These are phyloP conservation scores for Plenodomus tracheiphilus DNA, from an alignment of 2,329 filamentous ascomycete species.

Conservation along the genomic window DNA sequence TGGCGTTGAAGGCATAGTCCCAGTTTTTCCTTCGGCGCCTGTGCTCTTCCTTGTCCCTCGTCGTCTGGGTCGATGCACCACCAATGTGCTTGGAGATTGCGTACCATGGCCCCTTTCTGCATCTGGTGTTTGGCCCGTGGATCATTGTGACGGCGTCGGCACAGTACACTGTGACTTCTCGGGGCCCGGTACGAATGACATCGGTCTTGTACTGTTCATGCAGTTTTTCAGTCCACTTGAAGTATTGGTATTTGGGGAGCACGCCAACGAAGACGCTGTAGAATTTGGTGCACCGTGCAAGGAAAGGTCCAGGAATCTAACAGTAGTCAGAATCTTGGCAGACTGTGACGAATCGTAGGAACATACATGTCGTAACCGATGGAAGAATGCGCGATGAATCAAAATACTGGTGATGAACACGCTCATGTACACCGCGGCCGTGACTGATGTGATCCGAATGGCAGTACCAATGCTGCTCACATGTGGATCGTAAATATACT, in stretches of 20 bases:
- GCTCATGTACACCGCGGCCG: slow-evolving; percentile 24
- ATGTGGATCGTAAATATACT: slow-evolving; percentile 18
- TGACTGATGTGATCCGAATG: slow-evolving; percentile 8
- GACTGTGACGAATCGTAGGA: not conserved
- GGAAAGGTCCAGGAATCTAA: slow-evolving; percentile 46
- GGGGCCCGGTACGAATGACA: slow-evolving; percentile 40
- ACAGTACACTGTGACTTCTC: slow-evolving; percentile 36
- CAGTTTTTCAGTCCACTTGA: slow-evolving; percentile 25
- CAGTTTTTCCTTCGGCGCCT: slow-evolving; percentile 35
- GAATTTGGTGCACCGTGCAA: slow-evolving; percentile 43
- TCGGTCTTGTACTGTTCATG: slow-evolving; percentile 36
- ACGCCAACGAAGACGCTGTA: slow-evolving; percentile 38
- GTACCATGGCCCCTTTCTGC: slow-evolving; percentile 38
- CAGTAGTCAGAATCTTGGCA: not conserved
- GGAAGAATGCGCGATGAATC: slow-evolving; percentile 48
- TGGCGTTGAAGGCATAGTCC: slow-evolving; percentile 40
- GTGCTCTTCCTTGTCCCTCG: slow-evolving; percentile 36
- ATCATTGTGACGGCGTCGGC: slow-evolving; percentile 34
- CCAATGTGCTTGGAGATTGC: slow-evolving; percentile 14
- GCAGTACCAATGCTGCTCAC: slow-evolving; percentile 12
- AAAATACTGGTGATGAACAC: slow-evolving; percentile 38
- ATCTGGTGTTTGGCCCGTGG: slow-evolving; percentile 34
- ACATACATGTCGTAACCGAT: slow-evolving; percentile 40
- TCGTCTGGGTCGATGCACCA: slow-evolving; percentile 29
- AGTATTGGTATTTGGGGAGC: slow-evolving; percentile 26